phyloP scores from a whole-genome alignment of 345 rosid genomes.

The Ailanthus altissimus region DNA sequence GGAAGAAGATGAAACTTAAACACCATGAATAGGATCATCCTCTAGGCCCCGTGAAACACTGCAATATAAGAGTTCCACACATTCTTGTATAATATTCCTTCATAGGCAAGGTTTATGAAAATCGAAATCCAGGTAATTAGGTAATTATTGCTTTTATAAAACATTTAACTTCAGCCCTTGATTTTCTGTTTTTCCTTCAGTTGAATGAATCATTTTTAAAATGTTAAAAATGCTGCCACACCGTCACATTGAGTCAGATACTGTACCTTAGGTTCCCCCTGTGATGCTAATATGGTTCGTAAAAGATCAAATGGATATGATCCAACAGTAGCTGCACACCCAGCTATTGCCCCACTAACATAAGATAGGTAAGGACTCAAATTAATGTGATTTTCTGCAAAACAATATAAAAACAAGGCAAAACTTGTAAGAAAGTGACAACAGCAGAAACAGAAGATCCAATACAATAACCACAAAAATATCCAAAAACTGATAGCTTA shows the following conservation, averaged over 20 bases:
- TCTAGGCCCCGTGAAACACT: not conserved
- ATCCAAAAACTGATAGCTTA: not conserved
- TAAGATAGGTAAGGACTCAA: constrained; percentile 84
- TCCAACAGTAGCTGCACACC: constrained; percentile 94
- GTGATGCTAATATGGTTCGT: constrained; percentile 89
- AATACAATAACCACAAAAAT: not conserved
- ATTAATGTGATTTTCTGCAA: constrained; percentile 83
- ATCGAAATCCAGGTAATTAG: not conserved
- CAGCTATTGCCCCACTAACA: constrained; percentile 87
- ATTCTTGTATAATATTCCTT: not conserved
- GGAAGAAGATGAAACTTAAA: not conserved
- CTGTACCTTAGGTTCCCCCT: constrained; percentile 95
- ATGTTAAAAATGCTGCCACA: constrained; percentile 10
- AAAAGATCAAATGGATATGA: constrained; percentile 99
- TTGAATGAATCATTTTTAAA: not conserved
- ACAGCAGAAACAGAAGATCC: not conserved
- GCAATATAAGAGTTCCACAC: not conserved
- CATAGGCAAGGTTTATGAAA: not conserved
- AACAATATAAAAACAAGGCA: constrained; percentile 10
- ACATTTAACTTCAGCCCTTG: not conserved
- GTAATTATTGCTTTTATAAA: not conserved
- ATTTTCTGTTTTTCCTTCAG: not conserved
- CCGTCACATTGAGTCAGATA: not conserved
- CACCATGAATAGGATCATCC: not conserved
- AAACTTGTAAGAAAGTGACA: not conserved